Base-by-base conservation (phyloP, 2,329 filamentous ascomycete genomes). In the Cercospora nicotianae region DNA sequence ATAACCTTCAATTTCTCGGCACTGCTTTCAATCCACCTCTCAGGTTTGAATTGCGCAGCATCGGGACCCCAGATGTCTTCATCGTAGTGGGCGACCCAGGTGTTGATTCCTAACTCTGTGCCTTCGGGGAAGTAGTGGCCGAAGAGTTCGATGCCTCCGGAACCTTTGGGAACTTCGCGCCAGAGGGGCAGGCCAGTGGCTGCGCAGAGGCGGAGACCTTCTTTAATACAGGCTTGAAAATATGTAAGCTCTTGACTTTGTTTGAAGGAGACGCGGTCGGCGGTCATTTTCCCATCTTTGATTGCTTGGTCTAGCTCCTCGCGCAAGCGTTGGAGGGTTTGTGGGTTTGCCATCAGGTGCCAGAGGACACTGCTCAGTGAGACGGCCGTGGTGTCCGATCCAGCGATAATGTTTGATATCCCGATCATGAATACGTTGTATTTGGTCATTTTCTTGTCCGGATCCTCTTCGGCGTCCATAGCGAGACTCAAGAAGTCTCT, bases 81-180 rank as follows among this genome's bases (percentile, higher is more conserved):
- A 48, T 73, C 65, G 23, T 71, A 72, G 45, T 73, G 70, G 2
- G 69, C 69, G 6, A 69, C 68, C 72, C 72, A 73, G 5, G 67
- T 64, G 26, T 73, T 73, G 36, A 73, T 69, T 13, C 70, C 72
- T 7, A 75, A 57, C 42, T 81, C 77, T 1, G 81, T 83, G 23
- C 83, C 83, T 60, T 77, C 80, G 0, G 84, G 83, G 13, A 86
- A 77, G 67, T 74, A 79, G 39, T 77, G 73, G n/a, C 75, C 77
- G 7, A 67, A 59, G 16, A 75, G 68, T 26, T 71, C 64, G 3
- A 57, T 64, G 3, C 69, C 70, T 6, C 70, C 69, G 2, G 64
- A 63, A 13, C 66, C 67, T 16, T 60, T 23, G 2, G 70, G 71
- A 3, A 73, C 71, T 42, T 69, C 67, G 58, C 71, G 59, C 67